Evolutionary conservation across 225 moss, liverwort and hornwort species (phyloP), one percentile per base, ranked within the genome.

Genomic region (Antitrichia curtipendula): DNA sequence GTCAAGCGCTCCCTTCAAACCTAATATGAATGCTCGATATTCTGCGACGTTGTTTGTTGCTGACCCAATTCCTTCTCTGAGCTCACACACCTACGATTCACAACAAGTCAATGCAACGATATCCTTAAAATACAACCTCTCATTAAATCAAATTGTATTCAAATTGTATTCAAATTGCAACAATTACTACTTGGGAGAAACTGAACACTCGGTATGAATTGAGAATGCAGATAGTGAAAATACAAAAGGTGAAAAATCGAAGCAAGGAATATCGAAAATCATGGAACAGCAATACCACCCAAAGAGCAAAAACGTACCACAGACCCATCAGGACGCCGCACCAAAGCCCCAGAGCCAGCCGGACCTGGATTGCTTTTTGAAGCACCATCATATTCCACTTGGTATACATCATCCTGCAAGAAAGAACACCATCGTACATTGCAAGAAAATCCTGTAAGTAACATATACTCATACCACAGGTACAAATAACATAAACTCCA

Each of bases 21-120:
- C 98, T 76, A 95, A 93, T 87, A 99, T 95, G 66, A 99, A 92
- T 80, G 95, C 98, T 83, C 98, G 90, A 71, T 99, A 99, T 54
- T 99, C 98, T 64, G 98, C 98, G 63, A 97, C 97, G 78, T 99
- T 99, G 90, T 99, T 99, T 75, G 98, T 97, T 61, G 98, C 91
- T 73, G 91, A 94, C 10, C 98, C 98, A 66, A 99, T 90, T 80
- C 98, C 98, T 88, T 97, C 97, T 87, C 95, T 88, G 54, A 99
- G 84, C 84, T 95, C 94, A 86, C 94, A 95, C n/a, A 99, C 92
- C 98, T 97, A 81, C 34, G 58, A 82, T 66, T 61, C 52, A 75
- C 85, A 73, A 74, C 40, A 85, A 84, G 43, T 22, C 78, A 68
- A 89, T 75, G 40, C 76, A 85, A 80, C 25, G 50, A 83, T 41